Evolutionary conservation across 257 asterid species (phyloP).

Genomic region (Solanum clarkiae): DNA sequence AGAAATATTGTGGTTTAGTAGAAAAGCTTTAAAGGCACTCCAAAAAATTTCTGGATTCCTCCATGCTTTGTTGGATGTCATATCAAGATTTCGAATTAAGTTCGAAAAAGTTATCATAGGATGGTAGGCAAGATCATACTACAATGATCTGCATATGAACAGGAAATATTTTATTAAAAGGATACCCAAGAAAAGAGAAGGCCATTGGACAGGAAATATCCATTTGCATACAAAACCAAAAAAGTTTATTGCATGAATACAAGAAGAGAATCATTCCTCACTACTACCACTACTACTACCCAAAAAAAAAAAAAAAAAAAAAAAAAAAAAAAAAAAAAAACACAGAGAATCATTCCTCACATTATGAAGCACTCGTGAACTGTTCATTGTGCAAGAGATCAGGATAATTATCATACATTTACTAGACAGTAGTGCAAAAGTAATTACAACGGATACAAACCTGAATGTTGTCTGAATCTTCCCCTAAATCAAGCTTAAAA

Average conservation of each 20-base stretch:
- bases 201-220: not conserved
- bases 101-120: not conserved
- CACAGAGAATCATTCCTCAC: not conserved
- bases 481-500: constrained; percentile 58
- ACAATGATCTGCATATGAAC: not conserved
- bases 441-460: constrained; percentile 14
- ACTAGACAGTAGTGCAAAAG: not conserved
- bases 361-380: not conserved
- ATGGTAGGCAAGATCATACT: not conserved
- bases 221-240: not conserved
- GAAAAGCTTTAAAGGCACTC: not conserved
- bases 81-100: not conserved
- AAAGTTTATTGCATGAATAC: not conserved
- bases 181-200: not conserved
- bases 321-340: not conserved
- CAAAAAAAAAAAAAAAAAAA: not conserved
- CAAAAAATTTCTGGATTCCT: not conserved
- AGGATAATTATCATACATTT: not conserved
- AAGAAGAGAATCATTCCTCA: not conserved
- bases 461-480: constrained; percentile 50
- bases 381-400: not conserved
- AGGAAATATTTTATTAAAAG: not conserved
- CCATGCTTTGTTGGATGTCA: not conserved
- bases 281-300: not conserved
- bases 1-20: not conserved